Conservation (phyloP, 331 rosid genomes). For the Acacia concinna region DNA sequence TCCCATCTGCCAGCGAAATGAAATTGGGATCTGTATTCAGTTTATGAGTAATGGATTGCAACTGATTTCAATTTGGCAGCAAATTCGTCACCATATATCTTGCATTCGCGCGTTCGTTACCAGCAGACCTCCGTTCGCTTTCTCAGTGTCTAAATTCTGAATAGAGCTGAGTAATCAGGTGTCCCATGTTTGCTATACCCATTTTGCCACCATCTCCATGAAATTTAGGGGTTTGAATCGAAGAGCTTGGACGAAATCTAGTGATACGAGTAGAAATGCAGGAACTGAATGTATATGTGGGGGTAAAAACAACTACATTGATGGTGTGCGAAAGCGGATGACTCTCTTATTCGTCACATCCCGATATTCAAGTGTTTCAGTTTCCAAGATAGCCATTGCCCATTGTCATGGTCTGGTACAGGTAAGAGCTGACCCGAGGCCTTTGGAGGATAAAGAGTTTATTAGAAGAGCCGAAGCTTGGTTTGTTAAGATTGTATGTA, state of each 20-base stretch:
- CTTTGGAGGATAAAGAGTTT: slow-evolving; percentile 45
- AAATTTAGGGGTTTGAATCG: neutral
- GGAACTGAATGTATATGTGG: neutral
- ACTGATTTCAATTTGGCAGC: neutral
- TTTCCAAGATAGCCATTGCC: slow-evolving; percentile 53
- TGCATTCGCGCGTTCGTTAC: neutral
- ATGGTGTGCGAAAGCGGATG: slow-evolving; percentile 57
- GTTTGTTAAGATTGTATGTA: slow-evolving; percentile 73
- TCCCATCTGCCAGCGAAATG: neutral
- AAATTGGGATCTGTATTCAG: neutral
- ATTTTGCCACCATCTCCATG: neutral
- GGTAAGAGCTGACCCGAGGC: slow-evolving; percentile 38
- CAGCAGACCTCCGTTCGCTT: neutral
- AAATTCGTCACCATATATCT: neutral
- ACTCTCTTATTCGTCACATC: slow-evolving; percentile 5
- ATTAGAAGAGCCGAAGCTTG: slow-evolving; percentile 67
- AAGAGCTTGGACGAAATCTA: neutral
- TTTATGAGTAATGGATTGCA: neutral
- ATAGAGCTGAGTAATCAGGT: neutral
- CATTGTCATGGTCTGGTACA: slow-evolving; percentile 45
- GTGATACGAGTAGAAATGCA: neutral
- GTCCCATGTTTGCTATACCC: neutral
- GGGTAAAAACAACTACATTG: slow-evolving; percentile 3
- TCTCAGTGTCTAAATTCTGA: neutral
- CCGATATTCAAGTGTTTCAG: slow-evolving; percentile 40